Evolutionary conservation across 2,329 filamentous ascomycete species (phyloP), one percentile per base, ranked within the genome.

Genomic region (Neonectria ditissima): DNA sequence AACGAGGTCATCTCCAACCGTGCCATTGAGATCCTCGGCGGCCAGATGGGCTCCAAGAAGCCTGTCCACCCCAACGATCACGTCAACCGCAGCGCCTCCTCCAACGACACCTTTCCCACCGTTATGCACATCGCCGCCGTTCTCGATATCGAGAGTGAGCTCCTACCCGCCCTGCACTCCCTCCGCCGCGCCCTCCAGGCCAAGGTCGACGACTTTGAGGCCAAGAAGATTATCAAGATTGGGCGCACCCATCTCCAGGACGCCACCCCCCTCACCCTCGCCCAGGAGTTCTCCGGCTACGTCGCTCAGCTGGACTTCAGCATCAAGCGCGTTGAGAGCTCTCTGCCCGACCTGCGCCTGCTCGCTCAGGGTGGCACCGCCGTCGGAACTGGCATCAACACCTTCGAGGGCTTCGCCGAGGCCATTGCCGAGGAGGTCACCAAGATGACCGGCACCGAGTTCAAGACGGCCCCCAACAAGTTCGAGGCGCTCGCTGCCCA

Each of bases 1-100:
- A 99, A 99, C 85, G 96, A 99, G 81, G 96, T 99, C 81, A 98
- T 99, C 81, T 97, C 95, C 70, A 99, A 98, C 88, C 93, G 96
- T 71, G 96, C 96, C 70, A 98, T 98, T 81, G 95, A 98, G 86
- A 97, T 98, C 69, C 87, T 98, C 57, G 96, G 96, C 73, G 96
- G 96, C 75, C 87, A 87, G 70, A 97, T 94, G 92, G 96, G 96
- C 74, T 91, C 86, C 88, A 98, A 98, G 91, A 97, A 97, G 86
- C 96, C 96, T 28, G 96, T 99, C 69, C 96, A 99, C 84, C 96
- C 96, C 76, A 99, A 98, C 83, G 96, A 99, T 85, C 96, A 99
- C 81, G 96, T 99, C 81, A 99, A 99, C 89, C 97, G 97, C 89
- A 97, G 92, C 70, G 96, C 96, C 73, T 97, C 94, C 53, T 98